phyloP scores from a whole-genome alignment of 768 basidiomycete species.

The Polyporus arcularius region DNA sequence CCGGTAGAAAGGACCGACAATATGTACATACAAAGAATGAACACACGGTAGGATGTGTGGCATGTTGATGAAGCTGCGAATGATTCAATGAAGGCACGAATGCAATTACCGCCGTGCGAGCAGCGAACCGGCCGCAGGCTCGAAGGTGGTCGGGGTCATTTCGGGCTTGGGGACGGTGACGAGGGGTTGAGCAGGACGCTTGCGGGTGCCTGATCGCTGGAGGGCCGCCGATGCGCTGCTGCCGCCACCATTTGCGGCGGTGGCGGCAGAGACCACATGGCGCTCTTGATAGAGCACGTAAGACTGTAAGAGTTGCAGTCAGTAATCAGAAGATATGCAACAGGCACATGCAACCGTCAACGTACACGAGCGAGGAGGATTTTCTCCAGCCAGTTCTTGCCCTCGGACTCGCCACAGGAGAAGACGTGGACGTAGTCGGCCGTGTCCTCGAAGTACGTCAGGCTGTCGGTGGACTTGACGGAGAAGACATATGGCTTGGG shows the following conservation, averaged over 20 bases:
- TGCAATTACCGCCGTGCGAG: slow-evolving; percentile 38
- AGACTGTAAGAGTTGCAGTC: slow-evolving; percentile 49
- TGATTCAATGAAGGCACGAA: too few relatives aligned
- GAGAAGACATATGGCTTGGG: slow-evolving; percentile 88
- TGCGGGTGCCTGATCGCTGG: slow-evolving; percentile 38
- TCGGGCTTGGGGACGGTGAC: slow-evolving; percentile 41
- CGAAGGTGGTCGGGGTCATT: slow-evolving; percentile 53
- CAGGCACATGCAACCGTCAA: slow-evolving; percentile 12
- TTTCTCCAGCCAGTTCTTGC: slow-evolving; percentile 75
- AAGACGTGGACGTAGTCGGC: slow-evolving; percentile 89
- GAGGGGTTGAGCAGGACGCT: slow-evolving; percentile 49
- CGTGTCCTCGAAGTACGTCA: slow-evolving; percentile 83
- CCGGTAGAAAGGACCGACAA: neutral
- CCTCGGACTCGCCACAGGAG: slow-evolving; percentile 72
- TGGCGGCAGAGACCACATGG: slow-evolving; percentile 52
- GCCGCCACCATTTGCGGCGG: slow-evolving; percentile 10
- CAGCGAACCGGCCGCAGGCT: slow-evolving; percentile 64
- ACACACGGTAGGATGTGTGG: neutral
- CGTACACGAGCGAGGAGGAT: slow-evolving; percentile 82
- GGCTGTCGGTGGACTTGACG: slow-evolving; percentile 85
- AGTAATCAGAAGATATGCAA: slow-evolving; percentile 1
- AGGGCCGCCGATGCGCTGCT: slow-evolving; percentile 35
- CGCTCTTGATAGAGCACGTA: slow-evolving; percentile 83
- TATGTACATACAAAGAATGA: neutral
- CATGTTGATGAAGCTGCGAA: too few relatives aligned